Evolutionary conservation across 495 filamentous ascomycete species (phyloP), one percentile per base, ranked within the genome.

Genomic region (Hyaloscypha hepaticicola): DNA sequence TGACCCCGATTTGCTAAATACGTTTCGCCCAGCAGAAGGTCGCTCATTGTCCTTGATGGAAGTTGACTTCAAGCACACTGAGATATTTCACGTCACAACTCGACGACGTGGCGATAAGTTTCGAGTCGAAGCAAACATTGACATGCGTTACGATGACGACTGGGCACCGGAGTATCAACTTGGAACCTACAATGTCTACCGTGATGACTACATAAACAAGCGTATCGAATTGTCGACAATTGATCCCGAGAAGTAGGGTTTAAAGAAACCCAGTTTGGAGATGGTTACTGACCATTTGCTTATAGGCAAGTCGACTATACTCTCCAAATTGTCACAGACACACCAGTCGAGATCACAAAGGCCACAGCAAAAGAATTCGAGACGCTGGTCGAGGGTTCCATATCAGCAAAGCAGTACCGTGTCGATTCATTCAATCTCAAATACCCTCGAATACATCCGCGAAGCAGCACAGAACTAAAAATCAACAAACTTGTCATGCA

Each of bases 401-500:
- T 67, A 2, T 26, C 38, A n/a, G n/a, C n/a, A 16, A 45, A 45
- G 38, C 38, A 45, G 14, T 16, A 26, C 14, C 48, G 60, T 60
- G 26, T 22, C 4, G 65, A 70, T 45, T 51, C 11, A 16, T 38
- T 69, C 1, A 67, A 66, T 66, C 50, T 71, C 60, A 1, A 33
- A 61, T 64, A 67, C 63, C 58, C 76, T 69, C 34, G 38, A 2
- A 51, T 73, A 1, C 51, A 33, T 2, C 51, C 28, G 5, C 1
- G 5, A 7, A 14, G 55, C 45, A 22, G 49, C 26, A 11, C 61
- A n/a, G 69, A 61, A 16, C 38, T 41, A 9, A 62, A 67, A 9
- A 55, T 77, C 52, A 68, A 67, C 16, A 65, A 71, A 3, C 77
- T 83, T 26, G 73, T 80, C 1, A 77, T 85, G 22, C 85, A 83